Evolutionary conservation across 1,284 basidiomycete genomes (phyloP).

Genomic region (Rhodofomes roseus): DNA sequence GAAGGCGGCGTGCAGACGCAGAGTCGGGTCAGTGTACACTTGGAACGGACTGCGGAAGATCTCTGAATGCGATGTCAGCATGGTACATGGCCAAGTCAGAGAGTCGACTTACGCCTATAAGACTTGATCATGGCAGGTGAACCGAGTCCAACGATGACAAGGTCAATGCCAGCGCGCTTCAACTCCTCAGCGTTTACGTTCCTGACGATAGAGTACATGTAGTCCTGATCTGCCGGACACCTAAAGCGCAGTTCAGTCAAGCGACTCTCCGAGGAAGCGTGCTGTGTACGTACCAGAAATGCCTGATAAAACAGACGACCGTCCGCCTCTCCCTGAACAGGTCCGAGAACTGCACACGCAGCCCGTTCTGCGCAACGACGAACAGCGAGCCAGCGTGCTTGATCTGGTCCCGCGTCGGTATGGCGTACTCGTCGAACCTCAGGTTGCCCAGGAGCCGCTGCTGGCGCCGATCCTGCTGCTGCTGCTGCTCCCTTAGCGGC

Average conservation of each 20-base stretch:
- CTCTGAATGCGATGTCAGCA: no score
- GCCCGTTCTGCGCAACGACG: slow-evolving; percentile 66
- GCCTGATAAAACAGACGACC: slow-evolving; percentile 72
- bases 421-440: slow-evolving; percentile 24
- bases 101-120: slow-evolving; percentile 49
- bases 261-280: no score
- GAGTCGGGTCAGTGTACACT: slow-evolving; percentile 77
- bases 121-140: slow-evolving; percentile 68
- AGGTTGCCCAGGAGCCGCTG: slow-evolving; percentile 7
- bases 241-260: slow-evolving; percentile 23
- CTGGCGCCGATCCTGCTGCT: slow-evolving; percentile 7
- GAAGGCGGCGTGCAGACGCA: slow-evolving; percentile 66
- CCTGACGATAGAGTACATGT: slow-evolving; percentile 65
- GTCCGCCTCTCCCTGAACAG: slow-evolving; percentile 65
- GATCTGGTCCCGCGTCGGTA: slow-evolving; percentile 49
- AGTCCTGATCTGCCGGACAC: slow-evolving; percentile 83
- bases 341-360: slow-evolving; percentile 66
- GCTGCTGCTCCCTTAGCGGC: slow-evolving; percentile 5
- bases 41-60: slow-evolving; percentile 59
- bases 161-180: slow-evolving; percentile 47
- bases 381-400: slow-evolving; percentile 57
- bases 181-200: slow-evolving; percentile 51
- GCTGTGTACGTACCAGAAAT: slow-evolving; percentile 52
- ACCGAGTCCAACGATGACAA: slow-evolving; percentile 80
- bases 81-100: slow-evolving; percentile 7